Conservation (phyloP, 306 rosid genomes). For the Trifolium fragiferum region DNA sequence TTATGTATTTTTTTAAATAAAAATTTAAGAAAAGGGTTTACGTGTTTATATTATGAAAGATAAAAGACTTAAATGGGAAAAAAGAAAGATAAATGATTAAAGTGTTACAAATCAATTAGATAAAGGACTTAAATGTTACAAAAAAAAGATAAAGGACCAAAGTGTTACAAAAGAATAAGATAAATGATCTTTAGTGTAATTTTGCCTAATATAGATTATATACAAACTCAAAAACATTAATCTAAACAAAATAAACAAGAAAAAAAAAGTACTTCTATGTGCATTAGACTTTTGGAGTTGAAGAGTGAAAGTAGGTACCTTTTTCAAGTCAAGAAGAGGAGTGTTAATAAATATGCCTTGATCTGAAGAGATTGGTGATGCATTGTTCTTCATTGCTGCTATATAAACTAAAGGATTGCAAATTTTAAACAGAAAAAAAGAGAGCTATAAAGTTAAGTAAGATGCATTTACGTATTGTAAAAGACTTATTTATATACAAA, state of each 20-base stretch:
- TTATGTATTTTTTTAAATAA: too few species aligned
- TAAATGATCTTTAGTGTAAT: too few species aligned
- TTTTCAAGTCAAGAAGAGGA: slow-evolving; percentile 88
- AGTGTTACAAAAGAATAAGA: too few species aligned
- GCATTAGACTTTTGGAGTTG: slow-evolving; percentile 16
- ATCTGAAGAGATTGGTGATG: slow-evolving; percentile 61
- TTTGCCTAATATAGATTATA: neutral
- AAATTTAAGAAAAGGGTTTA: too few species aligned
- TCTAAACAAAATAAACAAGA: neutral
- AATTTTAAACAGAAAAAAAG: neutral
- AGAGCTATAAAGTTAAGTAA: neutral
- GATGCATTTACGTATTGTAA: neutral
- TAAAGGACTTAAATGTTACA: too few species aligned
- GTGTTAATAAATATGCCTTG: slow-evolving; percentile 68
- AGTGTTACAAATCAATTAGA: too few species aligned
- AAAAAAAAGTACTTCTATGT: neutral
- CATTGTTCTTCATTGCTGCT: slow-evolving; percentile 51
- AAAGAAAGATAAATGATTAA: too few species aligned
- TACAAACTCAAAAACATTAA: neutral
- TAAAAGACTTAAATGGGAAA: too few species aligned
- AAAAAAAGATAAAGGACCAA: too few species aligned
- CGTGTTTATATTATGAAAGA: too few species aligned
- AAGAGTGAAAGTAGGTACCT: slow-evolving; percentile 50
- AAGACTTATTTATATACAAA: too few species aligned
- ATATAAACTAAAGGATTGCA: neutral